Conservation (phyloP, 495 filamentous ascomycete genomes). For the Aspergillus saccharolyticus region DNA sequence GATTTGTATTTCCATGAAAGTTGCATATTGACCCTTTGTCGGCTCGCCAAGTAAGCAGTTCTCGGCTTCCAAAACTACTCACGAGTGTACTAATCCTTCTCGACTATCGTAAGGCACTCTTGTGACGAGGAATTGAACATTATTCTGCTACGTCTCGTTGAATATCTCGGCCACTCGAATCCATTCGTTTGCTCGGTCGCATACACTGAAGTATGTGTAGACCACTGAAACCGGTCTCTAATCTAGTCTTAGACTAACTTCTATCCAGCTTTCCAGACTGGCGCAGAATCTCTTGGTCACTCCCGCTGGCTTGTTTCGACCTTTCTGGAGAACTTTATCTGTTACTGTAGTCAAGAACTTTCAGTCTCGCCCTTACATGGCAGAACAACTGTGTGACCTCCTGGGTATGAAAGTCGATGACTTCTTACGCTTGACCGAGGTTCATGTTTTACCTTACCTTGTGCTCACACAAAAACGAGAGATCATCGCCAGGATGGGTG, state of each 20-base stretch:
- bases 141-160: slow-evolving; percentile 72
- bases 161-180: slow-evolving; percentile 82
- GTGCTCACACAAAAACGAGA: slow-evolving; percentile 72
- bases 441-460: slow-evolving; percentile 76
- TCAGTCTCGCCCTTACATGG: slow-evolving; percentile 71
- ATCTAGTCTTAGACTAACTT: slow-evolving; percentile 11
- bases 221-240: slow-evolving; percentile 4
- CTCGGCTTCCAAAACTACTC: slow-evolving; percentile 7
- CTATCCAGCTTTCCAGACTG: slow-evolving; percentile 51
- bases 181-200: slow-evolving; percentile 71
- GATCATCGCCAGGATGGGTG: slow-evolving; percentile 73
- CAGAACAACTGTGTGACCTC: slow-evolving; percentile 73
- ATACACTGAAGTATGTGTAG: slow-evolving; percentile 64
- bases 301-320: slow-evolving; percentile 64
- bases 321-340: slow-evolving; percentile 82
- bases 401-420: slow-evolving; percentile 65
- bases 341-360: slow-evolving; percentile 76
- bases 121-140: slow-evolving; percentile 78
- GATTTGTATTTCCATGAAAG: slow-evolving; percentile 68
- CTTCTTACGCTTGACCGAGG: slow-evolving; percentile 73
- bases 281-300: slow-evolving; percentile 57
- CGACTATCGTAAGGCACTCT: slow-evolving; percentile 41
- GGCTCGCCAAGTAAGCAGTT: slow-evolving; percentile 59
- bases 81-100: neutral
- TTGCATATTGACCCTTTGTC: slow-evolving; percentile 76